These are phyloP conservation scores for Pseudohyphozyma bogoriensis DNA, from an alignment of 768 basidiomycete species.

Conservation along the genomic window DNA sequence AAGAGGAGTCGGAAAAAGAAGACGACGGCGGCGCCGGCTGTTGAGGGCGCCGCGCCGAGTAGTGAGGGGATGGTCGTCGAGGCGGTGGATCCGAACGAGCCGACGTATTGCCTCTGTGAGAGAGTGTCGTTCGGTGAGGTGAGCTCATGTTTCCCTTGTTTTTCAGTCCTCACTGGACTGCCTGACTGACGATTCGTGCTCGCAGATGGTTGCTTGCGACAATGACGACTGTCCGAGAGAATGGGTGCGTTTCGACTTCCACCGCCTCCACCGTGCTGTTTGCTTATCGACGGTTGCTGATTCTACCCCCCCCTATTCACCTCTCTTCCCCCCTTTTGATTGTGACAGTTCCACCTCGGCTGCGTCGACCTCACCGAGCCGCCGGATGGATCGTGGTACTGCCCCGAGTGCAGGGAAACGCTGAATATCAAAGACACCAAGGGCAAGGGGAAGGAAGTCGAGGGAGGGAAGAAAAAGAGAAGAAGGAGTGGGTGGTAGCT, in stretches of 20 bases:
- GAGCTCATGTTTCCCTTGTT: neutral
- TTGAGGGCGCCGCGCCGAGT: neutral
- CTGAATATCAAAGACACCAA: no score
- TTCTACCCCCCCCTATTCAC: no score
- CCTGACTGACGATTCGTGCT: no score
- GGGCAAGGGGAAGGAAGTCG: no score
- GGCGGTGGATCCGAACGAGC: slow-evolving; percentile 30
- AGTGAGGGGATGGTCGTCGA: neutral
- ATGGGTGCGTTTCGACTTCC: slow-evolving; percentile 30
- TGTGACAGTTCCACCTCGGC: slow-evolving; percentile 33
- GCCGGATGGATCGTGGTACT: slow-evolving; percentile 36
- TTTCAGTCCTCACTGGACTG: neutral
- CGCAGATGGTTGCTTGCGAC: slow-evolving; percentile 35
- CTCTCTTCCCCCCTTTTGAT: no score
- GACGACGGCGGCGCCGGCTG: neutral
- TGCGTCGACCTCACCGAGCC: slow-evolving; percentile 29
- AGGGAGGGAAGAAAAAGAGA: no score
- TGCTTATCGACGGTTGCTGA: neutral
- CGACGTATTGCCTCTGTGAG: slow-evolving; percentile 35
- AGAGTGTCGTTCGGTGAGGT: slow-evolving; percentile 33
- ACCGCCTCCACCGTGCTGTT: neutral
- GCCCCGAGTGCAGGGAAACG: slow-evolving; percentile 34
- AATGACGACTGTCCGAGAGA: slow-evolving; percentile 32
- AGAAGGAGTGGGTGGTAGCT: no score
- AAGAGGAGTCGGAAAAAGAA: neutral